Evolutionary conservation across 2,329 filamentous ascomycete species (phyloP), one percentile per base, ranked within the genome.

Genomic region (Didymella exigua): DNA sequence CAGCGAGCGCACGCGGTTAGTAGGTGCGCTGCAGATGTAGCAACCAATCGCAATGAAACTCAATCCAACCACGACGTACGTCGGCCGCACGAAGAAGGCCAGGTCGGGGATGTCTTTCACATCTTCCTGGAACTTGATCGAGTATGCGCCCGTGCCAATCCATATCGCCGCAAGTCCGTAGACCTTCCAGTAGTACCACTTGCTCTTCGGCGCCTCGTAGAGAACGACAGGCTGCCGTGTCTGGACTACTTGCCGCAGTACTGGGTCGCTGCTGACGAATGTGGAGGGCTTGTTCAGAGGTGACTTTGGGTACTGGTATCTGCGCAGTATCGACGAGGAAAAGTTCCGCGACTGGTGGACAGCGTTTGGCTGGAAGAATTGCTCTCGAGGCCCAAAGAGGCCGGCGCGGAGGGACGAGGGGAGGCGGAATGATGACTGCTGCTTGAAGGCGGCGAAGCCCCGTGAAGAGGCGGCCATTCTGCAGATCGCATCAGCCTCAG

Each of bases 381-480:
- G 65, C 21, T 62, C 53, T 59, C 66, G 68, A 42, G 55, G 43
- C 48, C 62, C 59, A 47, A 72, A 67, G n/a, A 73, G 49, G 44
- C 66, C 61, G 48, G 66, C 56, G 53, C 72, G 71, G 59, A 75
- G 58, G 24, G 71, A 68, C 29, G 67, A 67, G 42, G 72, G 71
- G 13, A 75, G 60, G 43, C 66, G 69, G 58, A 75, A 59, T 21
- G 66, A 60, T 2, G 67, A 52, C 16, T 62, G 65, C 52, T 62
- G 62, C 34, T 69, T 50, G 59, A 70, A 61, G 60, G 63, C 59
- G 18, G 61, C 56, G 47, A 72, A 59, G 46, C 72, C 70, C 43
- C 69, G 64, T 37, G 70, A 66, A 45, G 70, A 65, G 34, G 70
- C 58, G 8, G 72, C 49, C 73, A 75, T 74, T 36, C 59, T 71